Base-by-base conservation (phyloP, 2,329 filamentous ascomycete genomes). In the Pyrenophora seminiperda region DNA sequence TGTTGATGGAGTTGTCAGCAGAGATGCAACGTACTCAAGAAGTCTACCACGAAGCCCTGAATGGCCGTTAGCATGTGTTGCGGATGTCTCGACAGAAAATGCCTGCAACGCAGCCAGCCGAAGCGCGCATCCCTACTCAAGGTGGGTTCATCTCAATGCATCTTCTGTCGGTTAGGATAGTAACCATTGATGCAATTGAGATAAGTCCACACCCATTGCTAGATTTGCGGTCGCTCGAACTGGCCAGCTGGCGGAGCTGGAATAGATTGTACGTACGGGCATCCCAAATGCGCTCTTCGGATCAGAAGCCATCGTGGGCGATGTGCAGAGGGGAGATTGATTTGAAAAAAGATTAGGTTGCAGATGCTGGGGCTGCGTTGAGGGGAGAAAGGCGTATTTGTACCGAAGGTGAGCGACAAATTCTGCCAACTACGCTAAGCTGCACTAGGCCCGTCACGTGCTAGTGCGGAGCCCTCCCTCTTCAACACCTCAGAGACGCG, bases 41-140 rank as follows among this genome's bases (percentile, higher is more conserved):
- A 97, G 84, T 97, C 93, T 76, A 95, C 90, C 77, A 97, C 75
- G 85, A 97, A 97, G 78, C 90, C 90, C 88, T 95, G 73, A 31
- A 62, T 56, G 41, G 22, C 11, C 39, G 61, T 71, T 70, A 71
- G 68, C 56, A 50, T 39, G 41, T 53, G 61, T 57, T 59, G 39
- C 44, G 33, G 50, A 38, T 54, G 55, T 54, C 63, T 53, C 48
- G 43, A 47, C 47, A 63, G 40, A 38, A 53, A 22, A 39, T 41
- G 53, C 54, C 36, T 48, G 59, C 59, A 53, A 49, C 48, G 32
- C 54, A 42, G 29, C 53, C 59, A 50, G 38, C 50, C 55, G 47
- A 37, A 59, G 31, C 31, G 36, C 41, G 53, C 58, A 62, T 57
- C 60, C 50, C 46, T 59, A 53, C 43, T 45, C 41, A 44, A 50